Evolutionary conservation across 108 stramenopile species (phyloP).

Genomic region (Chaetoceros tenuissimus): DNA sequence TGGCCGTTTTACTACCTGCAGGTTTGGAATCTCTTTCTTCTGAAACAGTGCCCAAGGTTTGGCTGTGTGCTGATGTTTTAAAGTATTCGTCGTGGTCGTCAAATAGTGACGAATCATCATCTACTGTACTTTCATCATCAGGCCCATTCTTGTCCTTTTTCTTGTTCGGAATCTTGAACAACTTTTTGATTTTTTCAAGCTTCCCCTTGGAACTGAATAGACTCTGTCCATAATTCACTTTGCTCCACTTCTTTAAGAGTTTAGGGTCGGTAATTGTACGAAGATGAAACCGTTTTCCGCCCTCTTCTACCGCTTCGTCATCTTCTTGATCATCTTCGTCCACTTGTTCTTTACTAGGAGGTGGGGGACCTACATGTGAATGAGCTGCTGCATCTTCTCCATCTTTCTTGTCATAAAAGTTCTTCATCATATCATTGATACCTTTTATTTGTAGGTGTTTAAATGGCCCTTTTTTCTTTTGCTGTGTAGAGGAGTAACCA

Average conservation of each 20-base stretch:
- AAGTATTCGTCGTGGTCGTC: too few species aligned
- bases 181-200: background rate
- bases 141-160: too few species aligned
- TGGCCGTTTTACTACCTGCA: too few species aligned
- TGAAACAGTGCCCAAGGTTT: too few species aligned
- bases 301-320: background rate
- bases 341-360: background rate
- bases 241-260: constrained; percentile 8
- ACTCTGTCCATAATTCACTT: constrained; percentile 7
- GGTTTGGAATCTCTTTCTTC: too few species aligned
- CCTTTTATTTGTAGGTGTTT: too few species aligned
- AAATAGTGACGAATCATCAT: too few species aligned
- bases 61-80: too few species aligned
- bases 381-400: too few species aligned
- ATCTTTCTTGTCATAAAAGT: background rate
- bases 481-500: constrained; percentile 26
- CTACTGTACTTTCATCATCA: background rate
- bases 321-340: background rate
- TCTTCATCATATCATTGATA: background rate
- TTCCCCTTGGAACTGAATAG: background rate
- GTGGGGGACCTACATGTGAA: too few species aligned
- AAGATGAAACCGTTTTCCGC: constrained; percentile 1
- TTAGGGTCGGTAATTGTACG: background rate
- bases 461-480: constrained; percentile 15
- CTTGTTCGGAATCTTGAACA: too few species aligned